These are phyloP conservation scores for Heritiera fomes DNA, from an alignment of 345 rosid genomes.

Conservation along the genomic window DNA sequence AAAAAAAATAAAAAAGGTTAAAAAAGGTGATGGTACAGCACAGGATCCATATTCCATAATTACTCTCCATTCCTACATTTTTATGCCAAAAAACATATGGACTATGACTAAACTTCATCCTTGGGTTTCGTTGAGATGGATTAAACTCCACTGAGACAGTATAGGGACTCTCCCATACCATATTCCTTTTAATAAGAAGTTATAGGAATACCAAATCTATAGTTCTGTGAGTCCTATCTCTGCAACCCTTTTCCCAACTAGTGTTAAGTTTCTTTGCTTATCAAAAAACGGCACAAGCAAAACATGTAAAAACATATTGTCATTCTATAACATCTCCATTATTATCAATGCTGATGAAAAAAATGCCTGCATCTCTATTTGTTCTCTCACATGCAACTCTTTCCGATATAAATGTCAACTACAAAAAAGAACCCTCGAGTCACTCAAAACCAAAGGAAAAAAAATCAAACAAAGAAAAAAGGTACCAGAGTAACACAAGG, in stretches of 20 bases:
- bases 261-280: background rate
- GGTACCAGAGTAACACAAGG: background rate
- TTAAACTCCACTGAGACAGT: background rate
- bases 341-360: background rate
- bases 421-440: background rate
- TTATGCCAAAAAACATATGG: background rate
- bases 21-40: background rate
- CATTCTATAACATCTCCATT: conserved; percentile 4
- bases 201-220: background rate
- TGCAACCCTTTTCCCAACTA: background rate
- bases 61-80: background rate
- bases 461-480: background rate
- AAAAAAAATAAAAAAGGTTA: background rate
- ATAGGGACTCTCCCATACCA: background rate
- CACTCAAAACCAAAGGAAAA: background rate
- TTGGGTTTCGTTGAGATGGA: background rate
- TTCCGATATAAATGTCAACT: background rate
- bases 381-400: background rate
- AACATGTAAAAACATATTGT: too few species aligned
- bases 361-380: background rate
- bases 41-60: background rate
- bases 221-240: background rate
- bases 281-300: background rate
- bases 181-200: background rate
- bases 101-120: background rate